phyloP scores from a whole-genome alignment of 805 yeast genomes.

The Lipomyces orientalis region DNA sequence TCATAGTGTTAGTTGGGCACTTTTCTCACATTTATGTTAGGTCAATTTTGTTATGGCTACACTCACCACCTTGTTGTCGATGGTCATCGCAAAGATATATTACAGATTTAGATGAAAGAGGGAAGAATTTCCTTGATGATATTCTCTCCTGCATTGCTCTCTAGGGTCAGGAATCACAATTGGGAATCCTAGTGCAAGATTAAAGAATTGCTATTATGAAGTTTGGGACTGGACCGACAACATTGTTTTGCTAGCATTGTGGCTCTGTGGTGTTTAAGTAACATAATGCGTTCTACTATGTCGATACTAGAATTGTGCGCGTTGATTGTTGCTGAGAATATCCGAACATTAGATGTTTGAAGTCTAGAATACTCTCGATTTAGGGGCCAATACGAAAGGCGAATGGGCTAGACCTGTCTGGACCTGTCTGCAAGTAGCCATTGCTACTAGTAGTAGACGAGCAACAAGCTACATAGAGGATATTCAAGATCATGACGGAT shows the following conservation, averaged over 20 bases:
- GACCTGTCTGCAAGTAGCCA: background rate
- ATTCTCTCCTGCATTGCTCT: background rate
- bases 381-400: background rate
- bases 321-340: background rate
- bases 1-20: background rate
- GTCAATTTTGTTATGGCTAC: constrained; percentile 50
- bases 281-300: background rate
- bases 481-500: too few species aligned
- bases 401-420: background rate
- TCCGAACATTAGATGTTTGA: background rate
- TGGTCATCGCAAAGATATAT: constrained; percentile 37
- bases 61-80: constrained; percentile 42
- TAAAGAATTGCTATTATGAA: background rate
- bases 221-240: background rate
- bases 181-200: background rate
- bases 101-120: constrained; percentile 7
- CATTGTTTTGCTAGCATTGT: background rate
- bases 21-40: background rate
- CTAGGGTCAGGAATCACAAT: background rate
- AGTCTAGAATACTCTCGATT: background rate
- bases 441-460: background rate
- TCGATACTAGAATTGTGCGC: too few species aligned
- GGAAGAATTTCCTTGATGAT: background rate
- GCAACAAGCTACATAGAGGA: too few species aligned
- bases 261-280: background rate